Percentiles rank a stretch among this genome's conserved stretches.
These are phyloP conservation scores for Chloridella minuta DNA, from an alignment of 352 stramenopile species.

Conservation along the genomic window DNA sequence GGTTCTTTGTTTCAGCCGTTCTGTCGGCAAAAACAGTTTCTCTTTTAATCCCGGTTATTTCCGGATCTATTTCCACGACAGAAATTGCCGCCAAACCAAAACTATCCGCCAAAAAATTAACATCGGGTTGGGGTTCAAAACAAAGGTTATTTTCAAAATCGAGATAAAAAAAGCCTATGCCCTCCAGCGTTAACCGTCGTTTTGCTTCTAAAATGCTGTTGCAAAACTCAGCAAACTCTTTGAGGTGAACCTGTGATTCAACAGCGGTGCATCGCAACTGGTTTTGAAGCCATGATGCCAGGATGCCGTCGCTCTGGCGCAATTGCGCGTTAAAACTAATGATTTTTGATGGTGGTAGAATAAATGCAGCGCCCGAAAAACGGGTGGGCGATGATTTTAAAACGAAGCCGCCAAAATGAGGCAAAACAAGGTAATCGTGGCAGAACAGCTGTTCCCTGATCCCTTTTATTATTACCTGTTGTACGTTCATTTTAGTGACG, in stretches of 20 bases:
- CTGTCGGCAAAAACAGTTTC: neutral
- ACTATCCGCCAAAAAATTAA: neutral
- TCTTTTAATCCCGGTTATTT: conserved; percentile 7
- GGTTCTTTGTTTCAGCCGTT: no score
- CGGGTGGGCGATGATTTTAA: neutral
- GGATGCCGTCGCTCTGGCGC: neutral
- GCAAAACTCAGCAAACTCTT: neutral
- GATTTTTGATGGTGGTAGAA: neutral
- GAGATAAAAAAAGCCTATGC: neutral
- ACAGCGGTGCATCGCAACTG: neutral
- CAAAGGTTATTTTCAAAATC: neutral
- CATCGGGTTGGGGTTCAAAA: neutral
- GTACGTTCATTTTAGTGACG: neutral
- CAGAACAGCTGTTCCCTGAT: neutral
- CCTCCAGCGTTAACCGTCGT: neutral
- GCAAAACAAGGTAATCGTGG: neutral
- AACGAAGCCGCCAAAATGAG: neutral
- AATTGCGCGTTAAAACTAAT: neutral
- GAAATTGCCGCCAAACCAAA: neutral
- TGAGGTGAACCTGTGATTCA: neutral
- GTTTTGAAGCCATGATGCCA: neutral
- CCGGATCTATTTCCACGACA: neutral
- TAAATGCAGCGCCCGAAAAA: neutral
- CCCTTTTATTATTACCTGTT: neutral
- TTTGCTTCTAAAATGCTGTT: neutral